Evolutionary conservation across 2,329 filamentous ascomycete species (phyloP), one percentile per base, ranked within the genome.

Genomic region (Calonectria fujianensis): DNA sequence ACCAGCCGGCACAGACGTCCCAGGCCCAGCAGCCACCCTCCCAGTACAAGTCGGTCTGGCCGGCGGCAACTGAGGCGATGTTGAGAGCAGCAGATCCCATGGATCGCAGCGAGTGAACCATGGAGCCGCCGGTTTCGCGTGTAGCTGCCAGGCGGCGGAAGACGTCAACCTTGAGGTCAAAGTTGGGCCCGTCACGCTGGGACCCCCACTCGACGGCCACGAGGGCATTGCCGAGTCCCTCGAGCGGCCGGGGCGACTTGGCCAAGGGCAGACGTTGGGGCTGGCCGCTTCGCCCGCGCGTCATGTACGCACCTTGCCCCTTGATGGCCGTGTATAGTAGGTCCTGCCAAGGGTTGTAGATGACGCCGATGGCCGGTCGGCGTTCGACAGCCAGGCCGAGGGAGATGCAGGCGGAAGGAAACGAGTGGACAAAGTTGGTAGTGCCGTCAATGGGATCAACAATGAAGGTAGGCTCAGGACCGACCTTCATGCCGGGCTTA

Each of bases 1-100:
- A 92, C 94, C 94, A 96, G 0, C 93, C 94, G 7, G 95, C 95
- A 82, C 93, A 95, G 3, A 96, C 94, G 83, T 96, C 94, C 94
- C 94, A 96, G 2, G 94, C 94, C 91, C 94, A 96, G 84, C 94
- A 95, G 0, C 95, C 94, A 48, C 93, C 94, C 85, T 96, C 94
- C 94, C 94, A 96, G 83, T 95, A 96, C 29, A 91, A 80, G 82
- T 96, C 94, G 32, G 95, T 79, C 83, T 92, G 89, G 0, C 94
- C 94, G 13, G 91, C 90, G 3, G 94, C 94, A 4, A 95, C 93
- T 50, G 89, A 90, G 72, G 93, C 95, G 24, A 96, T 84, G 83
- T 96, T 96, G 80, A 96, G 86, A 51, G 94, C 94, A 10, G 94
- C 94, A 66, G 90, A 93, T 3, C 94, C 94, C 75, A 95, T 85